A percentile compares a stretch with the other conserved stretches of the same genome.
These are phyloP conservation scores for Scutellaria barbata DNA, from an alignment of 257 asterid genomes.

Conservation along the genomic window DNA sequence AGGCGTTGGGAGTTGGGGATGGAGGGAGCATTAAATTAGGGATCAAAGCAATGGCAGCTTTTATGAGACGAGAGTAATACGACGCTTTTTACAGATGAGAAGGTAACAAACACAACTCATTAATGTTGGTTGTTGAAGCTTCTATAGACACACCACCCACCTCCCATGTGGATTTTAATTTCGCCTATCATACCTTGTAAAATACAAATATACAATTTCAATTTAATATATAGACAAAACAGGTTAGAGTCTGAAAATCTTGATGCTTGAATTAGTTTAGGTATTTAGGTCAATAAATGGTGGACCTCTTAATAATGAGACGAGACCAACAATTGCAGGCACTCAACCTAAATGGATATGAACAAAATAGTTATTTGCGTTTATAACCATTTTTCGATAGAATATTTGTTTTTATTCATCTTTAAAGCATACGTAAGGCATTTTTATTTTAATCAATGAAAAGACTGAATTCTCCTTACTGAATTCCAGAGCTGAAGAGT, in stretches of 20 bases:
- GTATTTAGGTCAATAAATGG: slow-evolving; percentile 18
- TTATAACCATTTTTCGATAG: too few relatives aligned
- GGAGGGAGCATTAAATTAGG: slow-evolving; percentile 37
- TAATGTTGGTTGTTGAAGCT: slow-evolving; percentile 47
- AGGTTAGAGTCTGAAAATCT: neutral
- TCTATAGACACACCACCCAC: slow-evolving; percentile 2
- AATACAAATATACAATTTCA: too few relatives aligned
- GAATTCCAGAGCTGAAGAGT: too few relatives aligned
- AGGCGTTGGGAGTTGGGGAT: slow-evolving; percentile 1
- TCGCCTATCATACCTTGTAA: neutral
- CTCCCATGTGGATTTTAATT: slow-evolving; percentile 28
- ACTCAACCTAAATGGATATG: neutral
- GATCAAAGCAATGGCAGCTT: slow-evolving; percentile 41
- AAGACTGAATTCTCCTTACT: too few relatives aligned
- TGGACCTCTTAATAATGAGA: slow-evolving; percentile 25
- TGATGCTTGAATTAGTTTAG: neutral
- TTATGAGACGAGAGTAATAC: slow-evolving; percentile 46
- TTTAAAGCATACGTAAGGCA: too few relatives aligned
- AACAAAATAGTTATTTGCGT: neutral
- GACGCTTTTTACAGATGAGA: slow-evolving; percentile 45
- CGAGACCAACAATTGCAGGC: neutral
- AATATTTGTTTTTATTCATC: too few relatives aligned
- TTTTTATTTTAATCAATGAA: too few relatives aligned
- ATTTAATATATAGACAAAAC: neutral
- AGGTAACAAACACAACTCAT: slow-evolving; percentile 37